Conservation (phyloP, 306 rosid species). For the Parietaria judaica region DNA sequence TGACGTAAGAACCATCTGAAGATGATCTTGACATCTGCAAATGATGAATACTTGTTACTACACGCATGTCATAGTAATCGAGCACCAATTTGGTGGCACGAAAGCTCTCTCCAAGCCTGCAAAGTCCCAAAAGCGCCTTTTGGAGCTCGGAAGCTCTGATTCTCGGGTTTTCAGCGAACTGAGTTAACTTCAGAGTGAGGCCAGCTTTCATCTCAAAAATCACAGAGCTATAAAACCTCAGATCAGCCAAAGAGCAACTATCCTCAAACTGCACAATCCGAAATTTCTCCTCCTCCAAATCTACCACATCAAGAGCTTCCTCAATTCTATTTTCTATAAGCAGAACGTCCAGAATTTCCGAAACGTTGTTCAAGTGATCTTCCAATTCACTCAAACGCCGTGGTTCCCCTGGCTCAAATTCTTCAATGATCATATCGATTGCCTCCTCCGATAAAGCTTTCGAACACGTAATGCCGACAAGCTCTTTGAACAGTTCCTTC, state of each 20-base stretch:
- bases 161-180: conserved; percentile 40
- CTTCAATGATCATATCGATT: conserved; percentile 25
- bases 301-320: conserved; percentile 51
- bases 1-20: conserved; percentile 29
- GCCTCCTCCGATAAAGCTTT: conserved; percentile 29
- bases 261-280: conserved; percentile 34
- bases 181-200: conserved; percentile 26
- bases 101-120: conserved; percentile 50
- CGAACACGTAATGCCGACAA: conserved; percentile 37
- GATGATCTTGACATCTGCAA: conserved; percentile 31
- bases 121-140: conserved; percentile 35
- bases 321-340: conserved; percentile 47
- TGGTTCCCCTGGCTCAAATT: conserved; percentile 11
- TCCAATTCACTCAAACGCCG: conserved; percentile 33
- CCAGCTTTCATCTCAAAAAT: conserved; percentile 44
- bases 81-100: conserved; percentile 46
- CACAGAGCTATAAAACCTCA: conserved; percentile 24
- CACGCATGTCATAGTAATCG: conserved; percentile 40
- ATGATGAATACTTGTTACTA: conserved; percentile 25
- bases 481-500: conserved; percentile 37
- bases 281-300: conserved; percentile 39
- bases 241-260: conserved; percentile 16
- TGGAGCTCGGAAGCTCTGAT: conserved; percentile 39
- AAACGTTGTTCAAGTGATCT: conserved; percentile 33
- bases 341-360: conserved; percentile 48